Conservation (phyloP, 140 eudicot genomes). For the Anethum foeniculum region DNA sequence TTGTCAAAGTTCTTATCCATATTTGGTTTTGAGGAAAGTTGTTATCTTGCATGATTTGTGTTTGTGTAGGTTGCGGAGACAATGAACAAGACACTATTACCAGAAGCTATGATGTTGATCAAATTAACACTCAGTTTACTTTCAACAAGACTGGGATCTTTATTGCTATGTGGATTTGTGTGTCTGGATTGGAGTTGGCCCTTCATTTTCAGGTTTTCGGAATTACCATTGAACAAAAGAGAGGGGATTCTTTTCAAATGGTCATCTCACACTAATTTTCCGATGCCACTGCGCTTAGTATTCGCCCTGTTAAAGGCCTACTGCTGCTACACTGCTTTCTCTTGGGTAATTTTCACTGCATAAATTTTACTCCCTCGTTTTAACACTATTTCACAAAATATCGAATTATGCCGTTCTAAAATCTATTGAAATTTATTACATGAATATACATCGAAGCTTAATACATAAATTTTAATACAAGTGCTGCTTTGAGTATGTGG, state of each 20-base stretch:
- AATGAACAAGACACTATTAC: conserved; percentile 39
- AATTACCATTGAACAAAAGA: conserved; percentile 48
- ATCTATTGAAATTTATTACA: neutral
- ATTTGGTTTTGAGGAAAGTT: no score
- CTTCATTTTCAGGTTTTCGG: conserved; percentile 64
- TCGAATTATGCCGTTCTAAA: neutral
- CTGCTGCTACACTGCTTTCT: conserved; percentile 41
- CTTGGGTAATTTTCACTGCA: conserved; percentile 28
- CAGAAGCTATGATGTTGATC: conserved; percentile 42
- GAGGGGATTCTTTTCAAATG: conserved; percentile 64
- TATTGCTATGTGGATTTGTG: conserved; percentile 58
- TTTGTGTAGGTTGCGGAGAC: conserved; percentile 51
- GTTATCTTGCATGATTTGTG: neutral
- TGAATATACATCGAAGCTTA: neutral
- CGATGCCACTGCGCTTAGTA: conserved; percentile 42
- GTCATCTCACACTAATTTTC: conserved; percentile 33
- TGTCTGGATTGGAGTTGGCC: conserved; percentile 78
- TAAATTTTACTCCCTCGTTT: neutral
- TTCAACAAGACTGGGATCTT: conserved; percentile 71
- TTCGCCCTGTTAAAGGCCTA: conserved; percentile 47
- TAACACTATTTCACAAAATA: neutral
- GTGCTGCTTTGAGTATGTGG: neutral
- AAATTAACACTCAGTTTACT: conserved; percentile 31
- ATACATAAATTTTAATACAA: no score
- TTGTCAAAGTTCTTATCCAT: neutral